Percentiles rank a stretch among this genome's conserved stretches.
These are phyloP conservation scores for Candolleomyces eurysporus DNA, from an alignment of 768 basidiomycete genomes.

Conservation along the genomic window DNA sequence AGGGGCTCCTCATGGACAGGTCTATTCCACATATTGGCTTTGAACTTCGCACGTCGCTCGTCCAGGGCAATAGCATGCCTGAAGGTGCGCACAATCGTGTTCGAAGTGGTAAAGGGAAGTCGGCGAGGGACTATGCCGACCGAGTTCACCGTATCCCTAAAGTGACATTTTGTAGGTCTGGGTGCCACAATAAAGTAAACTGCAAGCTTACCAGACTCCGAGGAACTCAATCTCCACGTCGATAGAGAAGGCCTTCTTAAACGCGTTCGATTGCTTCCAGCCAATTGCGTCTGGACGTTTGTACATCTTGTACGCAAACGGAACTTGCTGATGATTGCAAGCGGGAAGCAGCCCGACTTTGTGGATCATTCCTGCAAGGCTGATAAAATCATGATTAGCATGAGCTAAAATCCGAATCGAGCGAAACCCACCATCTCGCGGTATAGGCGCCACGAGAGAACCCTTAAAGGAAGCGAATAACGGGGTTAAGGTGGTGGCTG, in stretches of 20 bases:
- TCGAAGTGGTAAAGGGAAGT: slow-evolving; percentile 50
- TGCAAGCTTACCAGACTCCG: slow-evolving; percentile 40
- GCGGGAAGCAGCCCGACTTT: slow-evolving; percentile 46
- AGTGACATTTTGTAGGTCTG: not conserved
- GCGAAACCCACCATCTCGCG: slow-evolving; percentile 34
- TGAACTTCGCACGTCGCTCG: slow-evolving; percentile 57
- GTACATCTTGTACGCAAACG: slow-evolving; percentile 61
- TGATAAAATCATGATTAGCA: slow-evolving; percentile 7
- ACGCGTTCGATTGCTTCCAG: slow-evolving; percentile 44
- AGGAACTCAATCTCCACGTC: slow-evolving; percentile 49
- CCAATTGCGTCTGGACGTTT: slow-evolving; percentile 36
- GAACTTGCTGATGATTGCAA: slow-evolving; percentile 48
- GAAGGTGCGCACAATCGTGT: slow-evolving; percentile 49
- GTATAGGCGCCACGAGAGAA: slow-evolving; percentile 64
- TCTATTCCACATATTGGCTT: slow-evolving; percentile 44
- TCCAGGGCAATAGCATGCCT: slow-evolving; percentile 63
- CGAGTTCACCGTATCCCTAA: slow-evolving; percentile 55
- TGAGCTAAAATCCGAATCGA: not conserved
- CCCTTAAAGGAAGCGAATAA: slow-evolving; percentile 10
- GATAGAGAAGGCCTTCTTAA: slow-evolving; percentile 49
- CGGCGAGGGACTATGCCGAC: slow-evolving; percentile 48
- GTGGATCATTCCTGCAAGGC: slow-evolving; percentile 55
- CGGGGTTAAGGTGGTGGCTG: not conserved
- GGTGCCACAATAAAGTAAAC: not conserved
- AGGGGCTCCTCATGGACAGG: slow-evolving; percentile 22